Evolutionary conservation across 306 rosid species (phyloP).

Genomic region (Vachellia pachyceras): DNA sequence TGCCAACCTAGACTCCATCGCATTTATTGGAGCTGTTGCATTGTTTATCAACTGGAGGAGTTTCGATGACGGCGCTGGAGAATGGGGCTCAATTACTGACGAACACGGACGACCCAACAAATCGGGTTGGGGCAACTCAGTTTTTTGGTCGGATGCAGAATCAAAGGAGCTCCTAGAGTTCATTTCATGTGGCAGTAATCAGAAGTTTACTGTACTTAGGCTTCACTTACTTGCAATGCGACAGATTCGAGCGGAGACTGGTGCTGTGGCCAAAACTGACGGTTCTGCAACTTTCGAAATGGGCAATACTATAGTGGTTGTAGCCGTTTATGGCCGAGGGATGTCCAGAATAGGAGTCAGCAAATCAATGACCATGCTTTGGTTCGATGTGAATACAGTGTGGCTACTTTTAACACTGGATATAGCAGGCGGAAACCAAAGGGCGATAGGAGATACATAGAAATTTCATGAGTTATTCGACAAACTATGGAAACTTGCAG

Average conservation of each 20-base stretch:
- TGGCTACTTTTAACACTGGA: slow-evolving; percentile 95
- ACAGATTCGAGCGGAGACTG: slow-evolving; percentile 88
- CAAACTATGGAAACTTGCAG: slow-evolving; percentile 92
- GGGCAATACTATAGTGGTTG: slow-evolving; percentile 93
- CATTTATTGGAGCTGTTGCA: too few species aligned
- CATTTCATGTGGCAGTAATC: too few species aligned
- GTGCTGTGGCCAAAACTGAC: slow-evolving; percentile 83
- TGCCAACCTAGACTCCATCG: too few species aligned
- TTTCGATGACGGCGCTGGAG: too few species aligned
- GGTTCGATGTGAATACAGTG: slow-evolving; percentile 91
- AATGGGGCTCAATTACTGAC: too few species aligned
- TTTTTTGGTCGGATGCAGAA: too few species aligned
- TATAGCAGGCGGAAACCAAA: slow-evolving; percentile 88
- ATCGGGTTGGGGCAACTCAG: too few species aligned
- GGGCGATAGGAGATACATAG: slow-evolving; percentile 93
- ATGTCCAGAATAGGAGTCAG: slow-evolving; percentile 86
- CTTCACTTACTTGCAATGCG: too few species aligned
- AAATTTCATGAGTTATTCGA: slow-evolving; percentile 87
- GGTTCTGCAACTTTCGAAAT: slow-evolving; percentile 90
- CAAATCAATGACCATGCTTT: slow-evolving; percentile 71
- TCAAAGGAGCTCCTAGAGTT: too few species aligned
- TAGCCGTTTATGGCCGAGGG: slow-evolving; percentile 95
- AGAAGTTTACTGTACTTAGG: too few species aligned
- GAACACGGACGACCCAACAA: too few species aligned
- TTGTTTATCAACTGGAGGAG: too few species aligned